phyloP scores from a whole-genome alignment of 202 grass and related monocot species.

The Eragrostis tef region DNA sequence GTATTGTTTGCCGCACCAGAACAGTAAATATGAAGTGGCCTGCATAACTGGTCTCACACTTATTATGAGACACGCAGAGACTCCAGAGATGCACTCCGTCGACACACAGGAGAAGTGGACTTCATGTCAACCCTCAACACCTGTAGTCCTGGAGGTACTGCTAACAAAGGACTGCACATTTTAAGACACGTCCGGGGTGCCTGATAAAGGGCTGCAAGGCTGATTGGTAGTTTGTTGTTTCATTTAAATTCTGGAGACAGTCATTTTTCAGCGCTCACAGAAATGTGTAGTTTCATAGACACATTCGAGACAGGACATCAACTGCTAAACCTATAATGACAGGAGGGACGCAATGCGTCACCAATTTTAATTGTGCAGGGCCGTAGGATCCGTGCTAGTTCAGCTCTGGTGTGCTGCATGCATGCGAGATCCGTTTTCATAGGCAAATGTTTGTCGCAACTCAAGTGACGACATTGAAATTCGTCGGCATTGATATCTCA shows the following conservation, averaged over 20 bases:
- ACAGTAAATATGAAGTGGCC: background rate
- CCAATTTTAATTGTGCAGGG: conserved; percentile 5
- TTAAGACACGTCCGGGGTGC: background rate
- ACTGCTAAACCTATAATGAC: background rate
- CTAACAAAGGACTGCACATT: background rate
- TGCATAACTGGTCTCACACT: background rate
- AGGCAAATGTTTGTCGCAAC: background rate
- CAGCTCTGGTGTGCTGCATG: background rate
- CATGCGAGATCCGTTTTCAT: background rate
- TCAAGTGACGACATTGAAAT: background rate
- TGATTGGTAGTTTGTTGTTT: background rate
- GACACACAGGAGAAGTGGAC: background rate
- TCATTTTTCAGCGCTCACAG: background rate
- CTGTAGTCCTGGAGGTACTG: background rate
- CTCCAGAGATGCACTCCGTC: background rate
- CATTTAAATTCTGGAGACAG: background rate
- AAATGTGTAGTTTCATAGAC: no score
- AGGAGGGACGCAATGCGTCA: background rate
- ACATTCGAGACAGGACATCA: background rate
- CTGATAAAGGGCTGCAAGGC: background rate
- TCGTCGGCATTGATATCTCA: background rate
- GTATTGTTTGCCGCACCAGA: background rate
- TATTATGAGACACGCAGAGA: background rate
- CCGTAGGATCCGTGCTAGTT: background rate
- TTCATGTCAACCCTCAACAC: background rate